phyloP scores from a whole-genome alignment of 345 rosid genomes.

The Reutealis trisperma region DNA sequence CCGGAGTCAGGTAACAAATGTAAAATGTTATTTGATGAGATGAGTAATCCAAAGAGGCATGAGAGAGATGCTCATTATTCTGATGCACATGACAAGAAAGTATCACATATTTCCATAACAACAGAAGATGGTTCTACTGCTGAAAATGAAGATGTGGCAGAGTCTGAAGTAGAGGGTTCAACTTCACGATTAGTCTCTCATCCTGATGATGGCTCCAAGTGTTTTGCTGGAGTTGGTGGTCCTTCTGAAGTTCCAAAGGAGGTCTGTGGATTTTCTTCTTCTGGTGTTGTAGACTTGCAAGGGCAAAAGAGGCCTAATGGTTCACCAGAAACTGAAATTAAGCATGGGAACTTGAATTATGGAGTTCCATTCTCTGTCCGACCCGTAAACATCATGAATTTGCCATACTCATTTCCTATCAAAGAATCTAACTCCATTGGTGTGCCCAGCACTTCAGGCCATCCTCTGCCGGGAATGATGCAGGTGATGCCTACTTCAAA shows the following conservation, averaged over 20 bases:
- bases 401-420: constrained; percentile 49
- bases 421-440: constrained; percentile 58
- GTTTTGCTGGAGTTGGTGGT: constrained; percentile 38
- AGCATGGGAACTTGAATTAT: constrained; percentile 50
- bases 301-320: constrained; percentile 44
- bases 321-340: constrained; percentile 52
- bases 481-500: constrained; percentile 48
- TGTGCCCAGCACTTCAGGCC: constrained; percentile 45
- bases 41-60: constrained; percentile 55
- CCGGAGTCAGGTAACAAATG: constrained; percentile 61
- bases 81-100: constrained; percentile 62
- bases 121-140: constrained; percentile 91
- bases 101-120: constrained; percentile 67
- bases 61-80: constrained; percentile 52
- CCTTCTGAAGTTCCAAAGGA: constrained; percentile 53
- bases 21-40: constrained; percentile 58
- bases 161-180: constrained; percentile 89
- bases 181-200: constrained; percentile 51
- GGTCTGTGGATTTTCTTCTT: constrained; percentile 47
- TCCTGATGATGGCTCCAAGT: constrained; percentile 54
- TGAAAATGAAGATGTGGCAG: constrained; percentile 94
- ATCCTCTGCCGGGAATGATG: constrained; percentile 41
- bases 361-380: constrained; percentile 58
- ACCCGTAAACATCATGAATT: constrained; percentile 41
- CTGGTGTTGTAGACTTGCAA: constrained; percentile 41